Percentiles rank a stretch among this genome's conserved stretches.
Conservation (phyloP, 768 basidiomycete species). For the Neoboletus magnificus region DNA sequence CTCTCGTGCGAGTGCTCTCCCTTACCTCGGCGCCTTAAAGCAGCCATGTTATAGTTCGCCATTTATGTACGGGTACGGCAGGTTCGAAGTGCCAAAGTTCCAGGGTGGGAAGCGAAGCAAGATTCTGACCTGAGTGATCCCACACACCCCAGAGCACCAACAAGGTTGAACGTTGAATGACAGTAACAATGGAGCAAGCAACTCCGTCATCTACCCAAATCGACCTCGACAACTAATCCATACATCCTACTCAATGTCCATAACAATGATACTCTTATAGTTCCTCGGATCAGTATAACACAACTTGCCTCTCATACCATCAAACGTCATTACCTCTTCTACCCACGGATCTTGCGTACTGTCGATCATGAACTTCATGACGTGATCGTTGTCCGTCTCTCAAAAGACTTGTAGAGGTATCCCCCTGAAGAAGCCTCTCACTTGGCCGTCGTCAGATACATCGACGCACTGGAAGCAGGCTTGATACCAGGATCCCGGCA, state of each 20-base stretch:
- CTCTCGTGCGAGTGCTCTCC: too few relatives aligned
- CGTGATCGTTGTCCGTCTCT: background rate
- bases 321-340: background rate
- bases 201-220: background rate
- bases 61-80: too few relatives aligned
- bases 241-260: background rate
- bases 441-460: background rate
- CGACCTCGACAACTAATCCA: background rate
- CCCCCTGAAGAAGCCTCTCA: background rate
- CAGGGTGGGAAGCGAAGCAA: too few relatives aligned
- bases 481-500: too few relatives aligned
- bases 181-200: background rate
- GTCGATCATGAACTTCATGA: constrained; percentile 7
- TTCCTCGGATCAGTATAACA: background rate
- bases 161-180: background rate
- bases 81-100: too few relatives aligned
- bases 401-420: background rate
- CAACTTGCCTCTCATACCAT: background rate
- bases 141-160: too few relatives aligned
- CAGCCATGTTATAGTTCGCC: background rate
- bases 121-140: too few relatives aligned
- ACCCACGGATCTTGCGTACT: background rate
- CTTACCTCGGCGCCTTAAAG: background rate
- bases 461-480: background rate
- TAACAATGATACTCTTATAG: background rate